These are phyloP conservation scores for Eimeria acervulina DNA, from an alignment of 169 alveolate genomes.

Conservation along the genomic window DNA sequence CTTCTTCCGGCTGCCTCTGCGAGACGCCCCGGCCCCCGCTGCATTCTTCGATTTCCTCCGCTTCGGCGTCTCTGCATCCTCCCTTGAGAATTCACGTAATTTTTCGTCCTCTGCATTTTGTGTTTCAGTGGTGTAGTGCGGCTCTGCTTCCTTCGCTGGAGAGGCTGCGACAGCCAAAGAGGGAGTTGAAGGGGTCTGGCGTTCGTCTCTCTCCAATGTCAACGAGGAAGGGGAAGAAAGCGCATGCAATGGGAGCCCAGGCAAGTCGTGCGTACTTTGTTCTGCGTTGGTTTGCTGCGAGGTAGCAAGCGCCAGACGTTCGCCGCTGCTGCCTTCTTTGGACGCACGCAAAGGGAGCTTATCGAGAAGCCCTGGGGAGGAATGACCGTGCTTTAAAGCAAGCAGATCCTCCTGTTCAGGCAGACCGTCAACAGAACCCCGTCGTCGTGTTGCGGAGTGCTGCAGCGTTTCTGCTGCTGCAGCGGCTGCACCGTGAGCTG, in stretches of 20 bases:
- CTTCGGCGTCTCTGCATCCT: neutral
- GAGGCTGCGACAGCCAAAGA: neutral
- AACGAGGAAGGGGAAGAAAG: slow-evolving; percentile 43
- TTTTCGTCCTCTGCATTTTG: neutral
- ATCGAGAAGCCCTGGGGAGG: slow-evolving; percentile 20
- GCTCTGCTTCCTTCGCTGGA: neutral
- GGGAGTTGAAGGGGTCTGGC: neutral
- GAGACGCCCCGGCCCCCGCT: neutral
- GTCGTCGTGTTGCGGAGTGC: neutral
- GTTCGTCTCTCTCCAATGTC: neutral
- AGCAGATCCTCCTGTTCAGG: neutral
- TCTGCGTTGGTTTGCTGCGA: slow-evolving; percentile 20
- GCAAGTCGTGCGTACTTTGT: neutral
- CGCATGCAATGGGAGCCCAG: slow-evolving; percentile 36
- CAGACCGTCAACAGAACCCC: neutral
- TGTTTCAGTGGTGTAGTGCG: neutral
- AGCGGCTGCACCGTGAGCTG: neutral
- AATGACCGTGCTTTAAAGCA: slow-evolving; percentile 1
- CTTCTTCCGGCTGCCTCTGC: slow-evolving; percentile 26
- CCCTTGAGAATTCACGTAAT: neutral
- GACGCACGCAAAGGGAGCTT: neutral
- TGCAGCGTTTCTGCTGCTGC: slow-evolving; percentile 9
- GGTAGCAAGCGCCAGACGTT: neutral
- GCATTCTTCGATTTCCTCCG: neutral
- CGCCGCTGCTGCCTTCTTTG: neutral